Conservation (phyloP, 768 basidiomycete species). For the Pleurotus eryngii region DNA sequence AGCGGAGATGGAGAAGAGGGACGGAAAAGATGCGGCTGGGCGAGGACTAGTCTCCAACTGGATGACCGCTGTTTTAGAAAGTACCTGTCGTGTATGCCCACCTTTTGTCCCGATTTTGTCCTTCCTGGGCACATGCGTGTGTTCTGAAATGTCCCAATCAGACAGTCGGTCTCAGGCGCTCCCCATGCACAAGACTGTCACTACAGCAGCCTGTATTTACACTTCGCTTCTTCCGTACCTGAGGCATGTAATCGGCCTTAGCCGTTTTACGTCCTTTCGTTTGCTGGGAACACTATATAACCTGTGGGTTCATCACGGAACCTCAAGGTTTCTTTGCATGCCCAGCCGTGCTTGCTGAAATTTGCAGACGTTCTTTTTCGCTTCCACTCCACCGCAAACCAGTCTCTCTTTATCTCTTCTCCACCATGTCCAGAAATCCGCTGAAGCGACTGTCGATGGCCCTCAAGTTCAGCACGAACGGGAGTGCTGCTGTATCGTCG, state of each 20-base stretch:
- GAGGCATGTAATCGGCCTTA: background rate
- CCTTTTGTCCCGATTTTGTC: background rate
- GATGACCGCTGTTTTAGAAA: conserved; percentile 7
- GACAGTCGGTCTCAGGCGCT: too few species aligned
- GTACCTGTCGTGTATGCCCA: background rate
- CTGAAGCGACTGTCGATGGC: conserved; percentile 34
- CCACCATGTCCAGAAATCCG: conserved; percentile 4
- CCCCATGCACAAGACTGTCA: too few species aligned
- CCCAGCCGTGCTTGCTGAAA: background rate
- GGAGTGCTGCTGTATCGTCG: background rate
- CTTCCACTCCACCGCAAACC: background rate
- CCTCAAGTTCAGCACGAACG: conserved; percentile 25
- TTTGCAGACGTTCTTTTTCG: background rate
- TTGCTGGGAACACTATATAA: background rate
- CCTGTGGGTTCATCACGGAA: background rate
- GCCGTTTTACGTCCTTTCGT: background rate
- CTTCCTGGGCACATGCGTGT: too few species aligned
- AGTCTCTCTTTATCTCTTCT: background rate
- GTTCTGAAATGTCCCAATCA: too few species aligned
- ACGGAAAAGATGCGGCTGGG: conserved; percentile 4
- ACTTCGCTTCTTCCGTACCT: background rate
- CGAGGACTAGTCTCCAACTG: conserved; percentile 8
- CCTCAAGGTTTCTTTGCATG: background rate
- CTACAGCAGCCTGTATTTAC: too few species aligned
- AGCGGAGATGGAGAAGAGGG: background rate